A percentile compares a stretch with the other conserved stretches of the same genome.
phyloP scores from a whole-genome alignment of 495 filamentous ascomycete species.

The Penicillium malachiteum region DNA sequence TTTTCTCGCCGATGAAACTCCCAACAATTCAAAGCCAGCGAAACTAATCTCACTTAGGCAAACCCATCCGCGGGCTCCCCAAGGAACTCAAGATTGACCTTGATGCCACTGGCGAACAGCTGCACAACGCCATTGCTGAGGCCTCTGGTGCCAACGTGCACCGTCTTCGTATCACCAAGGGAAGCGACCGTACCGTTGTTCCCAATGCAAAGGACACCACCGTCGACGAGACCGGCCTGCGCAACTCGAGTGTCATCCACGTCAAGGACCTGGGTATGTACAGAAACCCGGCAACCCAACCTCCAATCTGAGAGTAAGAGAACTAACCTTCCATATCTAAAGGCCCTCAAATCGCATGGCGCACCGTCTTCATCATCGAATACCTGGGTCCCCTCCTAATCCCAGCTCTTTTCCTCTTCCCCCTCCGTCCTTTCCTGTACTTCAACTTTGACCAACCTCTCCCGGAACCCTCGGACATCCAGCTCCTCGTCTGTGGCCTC shows the following conservation, averaged over 20 bases:
- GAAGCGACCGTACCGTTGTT: slow-evolving; percentile 64
- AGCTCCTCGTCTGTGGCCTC: slow-evolving; percentile 68
- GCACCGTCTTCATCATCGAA: slow-evolving; percentile 90
- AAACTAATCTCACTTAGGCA: slow-evolving; percentile 35
- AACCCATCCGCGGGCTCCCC: slow-evolving; percentile 71
- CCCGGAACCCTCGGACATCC: slow-evolving; percentile 58
- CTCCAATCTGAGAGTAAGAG: background rate
- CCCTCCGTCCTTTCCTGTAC: slow-evolving; percentile 73
- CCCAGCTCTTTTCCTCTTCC: slow-evolving; percentile 69
- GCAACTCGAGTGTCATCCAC: slow-evolving; percentile 68
- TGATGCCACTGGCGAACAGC: slow-evolving; percentile 60
- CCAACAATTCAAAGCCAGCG: background rate
- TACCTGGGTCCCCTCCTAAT: slow-evolving; percentile 93
- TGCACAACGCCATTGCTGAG: slow-evolving; percentile 57
- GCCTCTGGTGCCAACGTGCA: slow-evolving; percentile 55
- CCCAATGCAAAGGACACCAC: slow-evolving; percentile 66
- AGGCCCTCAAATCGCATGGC: slow-evolving; percentile 94
- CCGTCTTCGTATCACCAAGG: slow-evolving; percentile 69
- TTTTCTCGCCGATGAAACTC: background rate
- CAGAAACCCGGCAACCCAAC: background rate
- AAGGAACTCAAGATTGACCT: slow-evolving; percentile 59
- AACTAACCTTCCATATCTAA: background rate
- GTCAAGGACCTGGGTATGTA: slow-evolving; percentile 89
- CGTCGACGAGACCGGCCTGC: slow-evolving; percentile 62
- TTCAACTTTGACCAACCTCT: slow-evolving; percentile 51